Evolutionary conservation across 1,139 yeast genomes (phyloP).

Genomic region (Candida sp.): DNA sequence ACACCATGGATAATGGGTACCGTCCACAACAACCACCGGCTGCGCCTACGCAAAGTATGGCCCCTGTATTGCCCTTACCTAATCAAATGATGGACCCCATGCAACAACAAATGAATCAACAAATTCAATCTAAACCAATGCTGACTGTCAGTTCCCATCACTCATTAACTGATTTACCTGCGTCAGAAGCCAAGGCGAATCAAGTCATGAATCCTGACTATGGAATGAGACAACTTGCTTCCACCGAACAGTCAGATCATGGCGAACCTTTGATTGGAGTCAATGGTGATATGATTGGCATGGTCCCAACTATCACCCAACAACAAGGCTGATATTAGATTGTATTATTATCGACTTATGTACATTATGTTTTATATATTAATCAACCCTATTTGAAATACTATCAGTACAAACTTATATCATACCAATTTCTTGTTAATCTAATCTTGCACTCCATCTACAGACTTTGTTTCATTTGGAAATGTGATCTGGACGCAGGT

Average conservation of each 20-base stretch:
- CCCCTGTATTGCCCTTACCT: conserved; percentile 8
- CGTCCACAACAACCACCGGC: conserved; percentile 9
- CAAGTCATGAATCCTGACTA: conserved; percentile 3
- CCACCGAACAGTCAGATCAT: neutral
- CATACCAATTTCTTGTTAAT: too few species aligned
- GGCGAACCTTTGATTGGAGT: neutral
- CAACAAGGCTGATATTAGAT: too few species aligned
- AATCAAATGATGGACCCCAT: conserved; percentile 2
- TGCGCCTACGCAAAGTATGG: conserved; percentile 10
- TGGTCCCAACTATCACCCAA: too few species aligned
- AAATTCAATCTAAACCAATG: neutral
- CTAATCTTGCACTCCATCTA: too few species aligned
- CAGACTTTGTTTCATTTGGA: too few species aligned
- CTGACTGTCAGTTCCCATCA: conserved; percentile 12
- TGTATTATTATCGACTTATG: too few species aligned
- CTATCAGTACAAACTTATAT: too few species aligned
- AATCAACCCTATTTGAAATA: too few species aligned
- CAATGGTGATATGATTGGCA: neutral
- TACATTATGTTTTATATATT: too few species aligned
- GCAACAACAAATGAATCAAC: neutral
- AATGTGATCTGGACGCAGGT: too few species aligned
- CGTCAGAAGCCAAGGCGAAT: conserved; percentile 23
- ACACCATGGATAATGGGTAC: conserved; percentile 4
- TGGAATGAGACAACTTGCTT: neutral
- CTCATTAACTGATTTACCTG: conserved; percentile 27